phyloP scores from a whole-genome alignment of 2,329 filamentous ascomycete genomes.

The Pestalotiopsis sp. region DNA sequence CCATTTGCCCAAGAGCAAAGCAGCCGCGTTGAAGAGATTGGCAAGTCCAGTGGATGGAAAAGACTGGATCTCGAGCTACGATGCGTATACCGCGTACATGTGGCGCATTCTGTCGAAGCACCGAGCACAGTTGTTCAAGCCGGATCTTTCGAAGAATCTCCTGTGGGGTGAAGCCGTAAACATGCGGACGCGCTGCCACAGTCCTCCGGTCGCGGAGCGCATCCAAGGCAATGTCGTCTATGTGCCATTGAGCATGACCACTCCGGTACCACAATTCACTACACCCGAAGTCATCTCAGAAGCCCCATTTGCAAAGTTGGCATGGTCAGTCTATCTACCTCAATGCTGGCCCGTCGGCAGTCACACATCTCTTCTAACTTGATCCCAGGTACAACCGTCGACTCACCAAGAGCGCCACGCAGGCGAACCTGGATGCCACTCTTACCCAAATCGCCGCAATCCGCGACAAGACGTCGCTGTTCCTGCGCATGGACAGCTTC shows the following conservation, averaged over 20 bases:
- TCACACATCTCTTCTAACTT: neutral
- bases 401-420: conserved; percentile 11
- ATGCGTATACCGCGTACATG: conserved; percentile 22
- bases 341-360: neutral
- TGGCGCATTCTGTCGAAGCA: conserved; percentile 39
- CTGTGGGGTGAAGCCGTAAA: conserved; percentile 1
- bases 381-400: neutral
- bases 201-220: conserved; percentile 32
- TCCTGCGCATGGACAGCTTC: neutral
- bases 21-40: neutral
- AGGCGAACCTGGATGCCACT: neutral
- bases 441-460: neutral
- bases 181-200: conserved; percentile 28
- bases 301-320: conserved; percentile 17
- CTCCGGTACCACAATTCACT: neutral
- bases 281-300: neutral
- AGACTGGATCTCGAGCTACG: conserved; percentile 7
- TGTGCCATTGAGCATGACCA: conserved; percentile 23
- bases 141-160: neutral
- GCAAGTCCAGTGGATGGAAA: neutral
- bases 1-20: conserved; percentile 7
- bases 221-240: conserved; percentile 40
- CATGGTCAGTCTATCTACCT: neutral
- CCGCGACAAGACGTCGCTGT: neutral
- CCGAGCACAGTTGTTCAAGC: neutral